Evolutionary conservation across 805 yeast genomes (phyloP).

Genomic region (Nematodospora valgi): DNA sequence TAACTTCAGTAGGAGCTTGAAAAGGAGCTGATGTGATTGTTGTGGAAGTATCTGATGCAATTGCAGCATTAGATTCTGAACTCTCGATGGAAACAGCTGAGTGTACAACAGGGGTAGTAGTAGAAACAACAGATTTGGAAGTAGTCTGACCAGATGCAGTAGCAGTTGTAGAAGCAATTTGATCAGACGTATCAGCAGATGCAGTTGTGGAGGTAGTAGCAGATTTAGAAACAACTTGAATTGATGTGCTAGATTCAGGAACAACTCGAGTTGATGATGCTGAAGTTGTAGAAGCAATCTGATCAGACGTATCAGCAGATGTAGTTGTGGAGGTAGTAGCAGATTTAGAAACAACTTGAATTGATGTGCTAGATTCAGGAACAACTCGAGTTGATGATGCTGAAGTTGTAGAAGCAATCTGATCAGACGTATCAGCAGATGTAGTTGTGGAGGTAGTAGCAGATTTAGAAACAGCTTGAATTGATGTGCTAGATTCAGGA

Average conservation of each 20-base stretch:
- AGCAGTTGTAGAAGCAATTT: conserved; percentile 1
- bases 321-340: not conserved
- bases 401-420: not conserved
- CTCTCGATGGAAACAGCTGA: not conserved
- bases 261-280: not conserved
- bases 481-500: not conserved
- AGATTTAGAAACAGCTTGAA: not conserved
- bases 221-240: not conserved
- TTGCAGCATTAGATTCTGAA: not conserved
- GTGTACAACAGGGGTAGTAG: not conserved
- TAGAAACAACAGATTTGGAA: not conserved
- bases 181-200: conserved; percentile 1
- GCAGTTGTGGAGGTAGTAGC: conserved; percentile 2
- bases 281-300: too few relatives aligned
- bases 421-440: conserved; percentile 1
- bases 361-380: not conserved
- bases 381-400: not conserved
- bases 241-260: not conserved
- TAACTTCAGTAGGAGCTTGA: conserved; percentile 4
- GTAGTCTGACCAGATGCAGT: not conserved
- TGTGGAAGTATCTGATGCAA: not conserved
- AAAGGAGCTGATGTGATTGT: conserved; percentile 7
- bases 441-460: not conserved
- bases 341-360: not conserved
- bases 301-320: conserved; percentile 1